A percentile compares a stretch with the other conserved stretches of the same genome.
phyloP scores from a whole-genome alignment of 352 stramenopile genomes.

The Phytophthora citrophthora region DNA sequence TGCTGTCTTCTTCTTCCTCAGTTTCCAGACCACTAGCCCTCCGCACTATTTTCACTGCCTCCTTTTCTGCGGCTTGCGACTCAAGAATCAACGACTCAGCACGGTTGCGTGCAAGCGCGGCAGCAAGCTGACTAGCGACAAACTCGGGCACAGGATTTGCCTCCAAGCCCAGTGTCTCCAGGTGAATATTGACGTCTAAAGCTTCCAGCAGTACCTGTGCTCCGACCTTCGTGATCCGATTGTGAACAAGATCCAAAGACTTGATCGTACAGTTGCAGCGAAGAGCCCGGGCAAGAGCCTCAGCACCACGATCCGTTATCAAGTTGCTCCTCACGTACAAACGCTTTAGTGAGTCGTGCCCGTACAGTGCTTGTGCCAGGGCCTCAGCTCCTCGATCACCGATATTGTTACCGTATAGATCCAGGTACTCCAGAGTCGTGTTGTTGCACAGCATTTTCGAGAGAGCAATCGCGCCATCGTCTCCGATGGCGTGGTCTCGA shows the following conservation, averaged over 20 bases:
- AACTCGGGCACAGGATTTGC: constrained; percentile 57
- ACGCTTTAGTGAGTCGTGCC: constrained; percentile 69
- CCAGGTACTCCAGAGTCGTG: constrained; percentile 68
- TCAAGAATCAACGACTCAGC: constrained; percentile 42
- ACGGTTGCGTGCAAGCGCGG: constrained; percentile 62
- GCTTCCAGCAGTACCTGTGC: constrained; percentile 59
- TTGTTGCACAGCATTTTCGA: constrained; percentile 79
- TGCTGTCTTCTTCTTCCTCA: constrained; percentile 24
- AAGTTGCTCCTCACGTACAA: constrained; percentile 65
- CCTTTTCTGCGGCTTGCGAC: constrained; percentile 54
- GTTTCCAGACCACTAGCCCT: constrained; percentile 31
- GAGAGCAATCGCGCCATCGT: constrained; percentile 64
- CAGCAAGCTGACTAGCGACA: constrained; percentile 53
- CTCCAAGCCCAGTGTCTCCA: constrained; percentile 68
- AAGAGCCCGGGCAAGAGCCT: constrained; percentile 58
- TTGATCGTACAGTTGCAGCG: constrained; percentile 69
- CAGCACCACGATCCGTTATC: constrained; percentile 63
- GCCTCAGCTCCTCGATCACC: constrained; percentile 61
- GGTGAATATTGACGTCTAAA: constrained; percentile 67
- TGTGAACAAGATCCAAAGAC: constrained; percentile 67
- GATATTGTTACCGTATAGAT: constrained; percentile 77
- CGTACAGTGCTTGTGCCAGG: constrained; percentile 72
- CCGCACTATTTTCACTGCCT: constrained; percentile 46
- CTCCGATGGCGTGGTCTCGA: constrained; percentile 72
- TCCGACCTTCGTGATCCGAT: constrained; percentile 56